These are phyloP conservation scores for Verticillium klebahnii DNA, from an alignment of 2,329 filamentous ascomycete genomes.

Conservation along the genomic window DNA sequence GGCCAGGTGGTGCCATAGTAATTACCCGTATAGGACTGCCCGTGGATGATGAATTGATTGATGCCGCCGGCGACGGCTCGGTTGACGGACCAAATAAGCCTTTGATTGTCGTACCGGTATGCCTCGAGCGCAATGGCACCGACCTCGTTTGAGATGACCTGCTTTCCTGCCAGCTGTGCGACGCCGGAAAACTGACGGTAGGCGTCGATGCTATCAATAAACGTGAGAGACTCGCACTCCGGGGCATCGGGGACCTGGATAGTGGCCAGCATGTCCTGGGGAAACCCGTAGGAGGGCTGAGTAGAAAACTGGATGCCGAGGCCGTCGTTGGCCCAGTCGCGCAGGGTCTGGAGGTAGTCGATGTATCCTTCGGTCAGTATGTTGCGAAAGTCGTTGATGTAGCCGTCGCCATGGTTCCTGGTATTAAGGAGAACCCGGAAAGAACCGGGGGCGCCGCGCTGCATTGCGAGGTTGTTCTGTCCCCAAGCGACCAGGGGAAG, in stretches of 20 bases:
- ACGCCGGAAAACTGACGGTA: conserved; percentile 34
- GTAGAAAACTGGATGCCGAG: conserved; percentile 29
- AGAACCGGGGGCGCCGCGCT: not conserved
- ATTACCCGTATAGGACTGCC: conserved; percentile 30
- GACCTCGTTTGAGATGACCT: conserved; percentile 33
- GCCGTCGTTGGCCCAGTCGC: conserved; percentile 22
- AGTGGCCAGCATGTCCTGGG: conserved; percentile 34
- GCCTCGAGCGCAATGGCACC: conserved; percentile 20
- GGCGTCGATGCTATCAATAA: conserved; percentile 28
- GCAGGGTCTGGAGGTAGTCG: conserved; percentile 24
- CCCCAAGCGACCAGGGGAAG: conserved; percentile 25
- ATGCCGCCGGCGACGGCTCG: conserved; percentile 32
- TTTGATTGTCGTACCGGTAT: conserved; percentile 14
- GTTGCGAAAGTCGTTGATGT: conserved; percentile 5
- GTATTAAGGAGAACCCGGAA: not conserved
- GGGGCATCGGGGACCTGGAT: conserved; percentile 32
- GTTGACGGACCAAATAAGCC: conserved; percentile 28
- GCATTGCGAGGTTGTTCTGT: conserved; percentile 5
- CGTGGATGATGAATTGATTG: conserved; percentile 40
- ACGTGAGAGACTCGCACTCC: conserved; percentile 33
- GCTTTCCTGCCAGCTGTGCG: conserved; percentile 30
- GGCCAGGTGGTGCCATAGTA: conserved; percentile 46
- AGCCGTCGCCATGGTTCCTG: not conserved
- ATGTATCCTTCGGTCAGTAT: conserved; percentile 3
- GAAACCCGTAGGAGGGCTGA: conserved; percentile 35